Conservation (phyloP, 2,329 filamentous ascomycete species). For the Colletotrichum musicola region DNA sequence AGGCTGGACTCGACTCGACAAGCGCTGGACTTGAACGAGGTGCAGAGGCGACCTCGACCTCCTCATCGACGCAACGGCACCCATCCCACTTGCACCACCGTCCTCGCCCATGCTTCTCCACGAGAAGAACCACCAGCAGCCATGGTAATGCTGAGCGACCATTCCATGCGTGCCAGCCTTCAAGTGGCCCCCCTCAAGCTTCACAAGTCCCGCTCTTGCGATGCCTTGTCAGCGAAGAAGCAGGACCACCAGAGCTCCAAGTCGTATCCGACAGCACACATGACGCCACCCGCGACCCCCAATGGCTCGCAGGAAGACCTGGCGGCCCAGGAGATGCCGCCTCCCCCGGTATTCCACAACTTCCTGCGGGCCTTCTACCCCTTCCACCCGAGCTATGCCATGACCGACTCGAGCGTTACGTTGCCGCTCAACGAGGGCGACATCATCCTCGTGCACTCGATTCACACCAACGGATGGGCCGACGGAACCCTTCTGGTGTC, state of each 20-base stretch:
- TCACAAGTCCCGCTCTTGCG: constrained; percentile 54
- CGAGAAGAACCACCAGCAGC: constrained; percentile 50
- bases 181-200: constrained; percentile 72
- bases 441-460: constrained; percentile 92
- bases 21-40: background rate
- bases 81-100: constrained; percentile 6
- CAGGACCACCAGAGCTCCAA: constrained; percentile 51
- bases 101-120: constrained; percentile 52
- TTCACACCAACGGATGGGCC: constrained; percentile 98
- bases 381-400: constrained; percentile 83
- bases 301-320: constrained; percentile 75
- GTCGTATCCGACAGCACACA: constrained; percentile 68
- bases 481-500: constrained; percentile 91
- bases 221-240: constrained; percentile 43
- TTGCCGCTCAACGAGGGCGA: constrained; percentile 91
- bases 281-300: constrained; percentile 83
- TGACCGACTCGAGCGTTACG: constrained; percentile 88
- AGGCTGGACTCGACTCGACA: constrained; percentile 7
- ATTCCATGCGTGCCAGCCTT: constrained; percentile 67
- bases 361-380: constrained; percentile 95
- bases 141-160: constrained; percentile 62
- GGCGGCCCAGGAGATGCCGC: constrained; percentile 50
- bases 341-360: constrained; percentile 85
- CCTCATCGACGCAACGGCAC: background rate
- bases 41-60: background rate